These are phyloP conservation scores for Eucalyptus cloeziana DNA, from an alignment of 345 rosid species.

Conservation along the genomic window DNA sequence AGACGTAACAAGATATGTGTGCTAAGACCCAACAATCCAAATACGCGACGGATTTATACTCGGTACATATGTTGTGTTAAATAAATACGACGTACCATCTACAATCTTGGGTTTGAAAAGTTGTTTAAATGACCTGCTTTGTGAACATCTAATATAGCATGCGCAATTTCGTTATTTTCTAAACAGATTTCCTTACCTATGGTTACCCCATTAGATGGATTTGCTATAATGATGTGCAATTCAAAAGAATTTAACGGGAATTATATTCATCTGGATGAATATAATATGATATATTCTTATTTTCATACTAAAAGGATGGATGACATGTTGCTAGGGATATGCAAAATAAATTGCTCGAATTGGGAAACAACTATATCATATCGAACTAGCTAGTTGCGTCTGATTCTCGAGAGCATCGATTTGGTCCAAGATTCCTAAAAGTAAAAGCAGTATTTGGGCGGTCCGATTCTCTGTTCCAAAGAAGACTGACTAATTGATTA, in stretches of 20 bases:
- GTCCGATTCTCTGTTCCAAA: no score
- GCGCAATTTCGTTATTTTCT: neutral
- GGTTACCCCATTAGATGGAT: neutral
- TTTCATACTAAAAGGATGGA: neutral
- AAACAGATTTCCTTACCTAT: neutral
- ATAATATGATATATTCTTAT: neutral
- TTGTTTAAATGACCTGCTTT: neutral
- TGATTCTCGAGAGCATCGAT: no score
- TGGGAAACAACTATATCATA: rapidly evolving
- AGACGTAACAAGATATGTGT: neutral
- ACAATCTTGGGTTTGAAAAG: neutral
- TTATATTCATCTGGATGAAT: neutral
- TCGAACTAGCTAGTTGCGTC: rapidly evolving
- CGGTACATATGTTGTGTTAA: neutral
- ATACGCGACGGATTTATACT: neutral
- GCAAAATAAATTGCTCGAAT: rapidly evolving
- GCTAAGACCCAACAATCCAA: neutral
- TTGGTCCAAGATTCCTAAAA: no score
- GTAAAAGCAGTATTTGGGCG: rapidly evolving
- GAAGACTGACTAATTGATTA: rapidly evolving
- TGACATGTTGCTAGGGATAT: neutral
- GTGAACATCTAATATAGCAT: neutral
- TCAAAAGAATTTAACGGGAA: neutral
- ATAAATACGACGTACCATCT: neutral
- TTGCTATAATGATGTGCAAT: neutral